Percentiles rank a stretch among this genome's conserved stretches.
Evolutionary conservation across 2,329 filamentous ascomycete genomes (phyloP).

Genomic region (Aspergillus sp.): DNA sequence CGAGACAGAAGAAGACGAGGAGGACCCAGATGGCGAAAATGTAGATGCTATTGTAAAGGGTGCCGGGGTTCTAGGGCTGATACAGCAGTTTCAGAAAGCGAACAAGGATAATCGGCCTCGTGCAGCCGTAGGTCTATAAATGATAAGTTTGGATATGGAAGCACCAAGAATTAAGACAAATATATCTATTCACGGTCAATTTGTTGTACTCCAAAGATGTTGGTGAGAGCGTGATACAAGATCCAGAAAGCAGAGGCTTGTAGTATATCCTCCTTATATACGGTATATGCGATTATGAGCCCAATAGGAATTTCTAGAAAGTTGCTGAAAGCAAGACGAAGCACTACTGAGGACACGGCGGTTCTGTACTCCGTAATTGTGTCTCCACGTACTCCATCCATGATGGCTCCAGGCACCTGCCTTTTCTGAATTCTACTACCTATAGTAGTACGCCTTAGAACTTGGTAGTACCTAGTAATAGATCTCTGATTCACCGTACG

Average conservation of each 20-base stretch:
- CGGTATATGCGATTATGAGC: no score
- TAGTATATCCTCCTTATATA: no score
- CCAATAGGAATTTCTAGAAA: no score
- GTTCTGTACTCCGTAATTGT: neutral
- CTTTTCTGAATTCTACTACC: neutral
- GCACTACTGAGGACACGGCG: no score
- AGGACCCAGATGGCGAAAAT: slow-evolving; percentile 53
- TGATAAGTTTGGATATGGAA: neutral
- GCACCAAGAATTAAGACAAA: neutral
- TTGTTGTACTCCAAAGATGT: neutral
- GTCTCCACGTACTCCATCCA: no score
- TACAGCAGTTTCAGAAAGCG: slow-evolving; percentile 70
- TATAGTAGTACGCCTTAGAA: neutral
- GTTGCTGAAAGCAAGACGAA: no score
- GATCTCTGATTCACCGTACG: neutral
- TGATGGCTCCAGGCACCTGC: neutral
- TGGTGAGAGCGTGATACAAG: neutral
- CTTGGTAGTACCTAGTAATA: neutral
- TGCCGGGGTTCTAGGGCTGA: slow-evolving; percentile 65
- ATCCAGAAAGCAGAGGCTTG: no score
- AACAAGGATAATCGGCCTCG: slow-evolving; percentile 44
- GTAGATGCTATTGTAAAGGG: slow-evolving; percentile 53
- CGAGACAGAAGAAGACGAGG: slow-evolving; percentile 42
- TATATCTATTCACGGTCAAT: neutral
- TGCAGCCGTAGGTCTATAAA: slow-evolving; percentile 41